Evolutionary conservation across 2,329 filamentous ascomycete genomes (phyloP), one percentile per base, ranked within the genome.

Genomic region (Aspergillus quadrilineatus): DNA sequence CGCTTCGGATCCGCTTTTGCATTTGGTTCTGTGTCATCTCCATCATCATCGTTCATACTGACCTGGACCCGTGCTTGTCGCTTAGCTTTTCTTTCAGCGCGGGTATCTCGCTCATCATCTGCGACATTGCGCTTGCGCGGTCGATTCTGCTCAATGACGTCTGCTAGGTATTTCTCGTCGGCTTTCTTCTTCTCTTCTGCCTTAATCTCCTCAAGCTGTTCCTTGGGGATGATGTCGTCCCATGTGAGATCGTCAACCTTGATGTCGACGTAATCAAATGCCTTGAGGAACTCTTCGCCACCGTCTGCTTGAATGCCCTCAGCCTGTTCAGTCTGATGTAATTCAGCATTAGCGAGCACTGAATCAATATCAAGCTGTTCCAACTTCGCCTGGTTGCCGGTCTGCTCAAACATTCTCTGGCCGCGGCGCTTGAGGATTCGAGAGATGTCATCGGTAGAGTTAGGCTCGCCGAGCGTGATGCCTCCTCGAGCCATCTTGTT

Each of bases 381-480:
- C 4, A 99, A 82, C 71, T 96, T 94, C 76, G 93, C 89, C 74
- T 99, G 94, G 70, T 99, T 99, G 57, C 91, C 90, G 9, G 90
- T 94, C 73, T 97, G 93, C 75, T 97, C 93, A 65, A 99, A 99
- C 88, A 99, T 96, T 75, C 94, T 96, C 71, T 97, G 94, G n/a
- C 94, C 96, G 65, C 94, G 89, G 76, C 93, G 92, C 78, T 97
- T 97, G 69, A 99, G 83, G 57, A 99, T 96, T 73, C 90, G 89
- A 60, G 94, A 96, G 63, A 97, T 97, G 69, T 97, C 94, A 63
- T 96, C 93, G 0, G 90, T 90, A 2, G 91, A 95, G 57, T 88
- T 93, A 6, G 93, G 92, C 65, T 96, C 92, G 53, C 88, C 88
- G 36, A 80, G 74, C 29, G 69, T 68, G 26, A 77, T 75, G 50